phyloP scores from a whole-genome alignment of 495 filamentous ascomycete species.

The Aspergillus conjunctus region DNA sequence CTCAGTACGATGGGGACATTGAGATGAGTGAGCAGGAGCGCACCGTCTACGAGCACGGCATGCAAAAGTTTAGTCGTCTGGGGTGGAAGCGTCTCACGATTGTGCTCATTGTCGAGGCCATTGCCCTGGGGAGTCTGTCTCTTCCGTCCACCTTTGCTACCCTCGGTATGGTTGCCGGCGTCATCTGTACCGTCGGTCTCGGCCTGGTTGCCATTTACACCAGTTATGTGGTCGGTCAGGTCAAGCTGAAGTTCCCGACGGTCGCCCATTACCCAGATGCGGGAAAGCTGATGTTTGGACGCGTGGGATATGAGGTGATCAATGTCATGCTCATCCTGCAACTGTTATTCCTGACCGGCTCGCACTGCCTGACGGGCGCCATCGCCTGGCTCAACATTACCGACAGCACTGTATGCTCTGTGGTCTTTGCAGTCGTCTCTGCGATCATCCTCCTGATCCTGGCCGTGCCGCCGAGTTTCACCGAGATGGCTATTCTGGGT shows the following conservation, averaged over 20 bases:
- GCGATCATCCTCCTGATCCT: conserved; percentile 60
- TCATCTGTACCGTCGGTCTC: conserved; percentile 55
- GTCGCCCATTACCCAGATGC: conserved; percentile 68
- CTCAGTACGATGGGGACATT: conserved; percentile 30
- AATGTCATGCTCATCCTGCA: conserved; percentile 61
- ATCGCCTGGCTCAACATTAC: conserved; percentile 67
- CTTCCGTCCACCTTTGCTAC: conserved; percentile 60
- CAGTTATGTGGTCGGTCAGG: conserved; percentile 68
- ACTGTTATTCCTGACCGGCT: conserved; percentile 68
- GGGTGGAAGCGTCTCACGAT: conserved; percentile 43
- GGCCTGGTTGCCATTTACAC: conserved; percentile 70
- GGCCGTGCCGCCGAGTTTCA: conserved; percentile 58
- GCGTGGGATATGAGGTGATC: conserved; percentile 61
- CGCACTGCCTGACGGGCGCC: conserved; percentile 69
- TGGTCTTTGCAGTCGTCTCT: conserved; percentile 63
- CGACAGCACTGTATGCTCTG: conserved; percentile 60
- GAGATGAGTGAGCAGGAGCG: conserved; percentile 34
- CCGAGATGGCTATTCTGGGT: conserved; percentile 57
- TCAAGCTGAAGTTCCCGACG: conserved; percentile 65
- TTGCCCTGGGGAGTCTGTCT: conserved; percentile 61
- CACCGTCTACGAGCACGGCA: conserved; percentile 28
- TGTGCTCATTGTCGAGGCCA: conserved; percentile 63
- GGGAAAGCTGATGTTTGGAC: conserved; percentile 61
- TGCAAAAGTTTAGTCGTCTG: conserved; percentile 36
- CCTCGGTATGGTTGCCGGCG: conserved; percentile 60